These are phyloP conservation scores for Cytospora schulzeri DNA, from an alignment of 2,329 filamentous ascomycete species.

Conservation along the genomic window DNA sequence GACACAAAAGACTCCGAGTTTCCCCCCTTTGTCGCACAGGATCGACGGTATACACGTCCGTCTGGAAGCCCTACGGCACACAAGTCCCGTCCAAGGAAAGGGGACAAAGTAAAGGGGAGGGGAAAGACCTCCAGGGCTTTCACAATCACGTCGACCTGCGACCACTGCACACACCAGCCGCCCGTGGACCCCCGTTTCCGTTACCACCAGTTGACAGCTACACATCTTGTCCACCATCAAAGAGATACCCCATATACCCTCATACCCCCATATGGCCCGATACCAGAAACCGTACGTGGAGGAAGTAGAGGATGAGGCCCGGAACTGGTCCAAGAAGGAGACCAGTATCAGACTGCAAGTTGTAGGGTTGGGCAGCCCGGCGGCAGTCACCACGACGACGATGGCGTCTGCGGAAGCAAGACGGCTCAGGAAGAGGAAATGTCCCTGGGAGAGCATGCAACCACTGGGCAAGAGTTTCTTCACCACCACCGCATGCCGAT, in stretches of 20 bases:
- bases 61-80: background rate
- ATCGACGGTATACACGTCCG: slow-evolving; percentile 24
- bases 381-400: background rate
- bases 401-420: slow-evolving; percentile 6
- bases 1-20: background rate
- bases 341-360: background rate
- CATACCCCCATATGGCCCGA: slow-evolving; percentile 17
- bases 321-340: slow-evolving; percentile 6
- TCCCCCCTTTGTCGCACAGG: background rate
- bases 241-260: background rate
- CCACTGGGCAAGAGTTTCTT: slow-evolving; percentile 17
- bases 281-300: slow-evolving; percentile 26
- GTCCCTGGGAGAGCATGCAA: slow-evolving; percentile 17
- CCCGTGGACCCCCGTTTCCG: too few relatives aligned
- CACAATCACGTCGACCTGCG: background rate
- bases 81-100: background rate
- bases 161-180: background rate
- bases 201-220: too few relatives aligned
- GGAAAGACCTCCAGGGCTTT: background rate
- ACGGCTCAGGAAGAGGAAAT: slow-evolving; percentile 23
- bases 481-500: slow-evolving; percentile 15
- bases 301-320: slow-evolving; percentile 20
- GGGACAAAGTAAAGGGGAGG: background rate
- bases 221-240: background rate
- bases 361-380: background rate